Evolutionary conservation across 495 filamentous ascomycete species (phyloP).

Genomic region (Sporormia fimetaria): DNA sequence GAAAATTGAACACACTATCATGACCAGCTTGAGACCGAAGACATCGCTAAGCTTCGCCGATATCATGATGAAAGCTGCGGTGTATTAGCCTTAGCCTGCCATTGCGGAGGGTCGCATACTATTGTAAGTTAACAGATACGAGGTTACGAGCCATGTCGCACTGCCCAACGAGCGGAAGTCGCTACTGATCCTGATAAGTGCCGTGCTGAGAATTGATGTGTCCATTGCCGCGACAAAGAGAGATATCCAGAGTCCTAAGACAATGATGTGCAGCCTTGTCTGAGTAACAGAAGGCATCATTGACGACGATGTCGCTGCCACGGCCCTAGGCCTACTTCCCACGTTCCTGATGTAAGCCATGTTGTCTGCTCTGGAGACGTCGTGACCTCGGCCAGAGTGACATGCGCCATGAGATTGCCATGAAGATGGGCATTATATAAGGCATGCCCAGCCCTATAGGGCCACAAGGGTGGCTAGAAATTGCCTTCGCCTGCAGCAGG

Average conservation of each 20-base stretch:
- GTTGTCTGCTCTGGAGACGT: too few species aligned
- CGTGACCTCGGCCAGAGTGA: too few species aligned
- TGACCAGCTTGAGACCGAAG: conserved; percentile 13
- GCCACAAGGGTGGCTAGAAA: too few species aligned
- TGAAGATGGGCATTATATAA: too few species aligned
- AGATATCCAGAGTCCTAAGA: conserved; percentile 22
- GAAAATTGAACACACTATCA: conserved; percentile 15
- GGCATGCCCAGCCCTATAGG: too few species aligned
- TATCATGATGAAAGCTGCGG: conserved; percentile 18
- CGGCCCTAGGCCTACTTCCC: too few species aligned
- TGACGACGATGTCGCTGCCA: too few species aligned
- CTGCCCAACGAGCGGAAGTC: conserved; percentile 15
- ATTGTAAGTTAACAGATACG: conserved; percentile 24
- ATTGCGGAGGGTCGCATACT: conserved; percentile 1
- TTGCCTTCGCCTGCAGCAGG: too few species aligned
- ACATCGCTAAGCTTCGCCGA: conserved; percentile 21
- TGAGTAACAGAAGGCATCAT: neutral
- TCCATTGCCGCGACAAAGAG: conserved; percentile 22
- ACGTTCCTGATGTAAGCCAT: too few species aligned
- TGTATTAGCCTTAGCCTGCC: neutral
- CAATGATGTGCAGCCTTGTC: conserved; percentile 14
- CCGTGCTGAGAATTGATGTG: conserved; percentile 20
- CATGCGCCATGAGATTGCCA: too few species aligned
- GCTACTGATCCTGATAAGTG: conserved; percentile 20
- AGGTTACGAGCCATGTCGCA: conserved; percentile 17